These are phyloP conservation scores for Viola odorata DNA, from an alignment of 345 rosid species.

Conservation along the genomic window DNA sequence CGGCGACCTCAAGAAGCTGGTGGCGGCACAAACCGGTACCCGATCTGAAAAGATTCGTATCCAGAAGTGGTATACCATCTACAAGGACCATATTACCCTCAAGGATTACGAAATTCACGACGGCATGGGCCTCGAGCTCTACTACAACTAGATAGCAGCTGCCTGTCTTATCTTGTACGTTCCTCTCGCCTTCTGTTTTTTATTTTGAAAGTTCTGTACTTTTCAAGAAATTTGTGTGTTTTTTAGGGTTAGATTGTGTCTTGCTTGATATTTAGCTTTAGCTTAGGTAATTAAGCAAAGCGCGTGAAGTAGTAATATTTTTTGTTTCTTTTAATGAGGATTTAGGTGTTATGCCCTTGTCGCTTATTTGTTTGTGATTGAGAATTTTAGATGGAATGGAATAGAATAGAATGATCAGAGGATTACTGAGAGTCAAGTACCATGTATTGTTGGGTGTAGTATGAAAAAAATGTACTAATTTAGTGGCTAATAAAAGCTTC, in stretches of 20 bases:
- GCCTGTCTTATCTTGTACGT: neutral
- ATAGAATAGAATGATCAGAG: no score
- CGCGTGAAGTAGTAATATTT: no score
- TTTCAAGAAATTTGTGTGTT: neutral
- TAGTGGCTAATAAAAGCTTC: no score
- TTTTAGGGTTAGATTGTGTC: neutral
- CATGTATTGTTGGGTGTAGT: no score
- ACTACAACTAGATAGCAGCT: slow-evolving; percentile 19
- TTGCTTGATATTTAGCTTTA: neutral
- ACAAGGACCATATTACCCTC: slow-evolving; percentile 35
- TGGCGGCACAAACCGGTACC: slow-evolving; percentile 38
- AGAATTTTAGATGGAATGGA: no score
- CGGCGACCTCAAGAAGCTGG: slow-evolving; percentile 40
- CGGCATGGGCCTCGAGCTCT: slow-evolving; percentile 40
- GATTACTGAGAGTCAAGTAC: no score
- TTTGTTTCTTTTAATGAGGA: no score
- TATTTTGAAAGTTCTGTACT: neutral
- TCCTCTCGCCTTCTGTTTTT: neutral
- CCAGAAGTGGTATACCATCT: slow-evolving; percentile 41
- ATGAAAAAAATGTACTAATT: no score
- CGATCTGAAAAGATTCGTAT: slow-evolving; percentile 45
- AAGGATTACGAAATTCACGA: slow-evolving; percentile 33
- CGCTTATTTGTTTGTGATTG: no score
- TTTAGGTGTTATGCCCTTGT: no score
- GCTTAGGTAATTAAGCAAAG: no score